These are phyloP conservation scores for Ambispora gerdemannii DNA, from an alignment of 192 early-diverging fungal species.

Conservation along the genomic window DNA sequence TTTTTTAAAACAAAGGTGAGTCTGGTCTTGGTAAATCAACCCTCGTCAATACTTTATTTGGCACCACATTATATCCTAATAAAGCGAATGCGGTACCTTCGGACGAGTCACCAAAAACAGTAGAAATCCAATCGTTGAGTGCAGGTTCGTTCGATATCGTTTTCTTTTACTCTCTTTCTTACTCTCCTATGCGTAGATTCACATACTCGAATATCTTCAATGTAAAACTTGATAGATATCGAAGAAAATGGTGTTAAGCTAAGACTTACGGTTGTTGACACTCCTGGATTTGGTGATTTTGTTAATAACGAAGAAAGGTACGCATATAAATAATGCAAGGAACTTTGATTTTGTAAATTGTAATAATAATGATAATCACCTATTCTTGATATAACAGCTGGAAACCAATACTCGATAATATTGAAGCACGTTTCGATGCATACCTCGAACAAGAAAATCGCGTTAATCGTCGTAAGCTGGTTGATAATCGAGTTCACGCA, in stretches of 20 bases:
- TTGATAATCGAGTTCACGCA: constrained; percentile 91
- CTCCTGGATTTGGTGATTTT: constrained; percentile 97
- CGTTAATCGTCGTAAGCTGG: constrained; percentile 83
- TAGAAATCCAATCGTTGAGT: constrained; percentile 75
- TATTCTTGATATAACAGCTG: constrained; percentile 60
- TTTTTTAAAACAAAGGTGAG: constrained; percentile 64
- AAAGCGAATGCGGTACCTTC: constrained; percentile 69
- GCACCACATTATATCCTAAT: constrained; percentile 80
- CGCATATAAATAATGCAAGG: no score
- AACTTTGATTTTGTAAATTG: no score
- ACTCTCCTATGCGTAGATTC: no score
- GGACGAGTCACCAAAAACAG: constrained; percentile 64
- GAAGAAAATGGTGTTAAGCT: constrained; percentile 96
- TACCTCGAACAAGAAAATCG: constrained; percentile 92
- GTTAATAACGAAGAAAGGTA: constrained; percentile 97
- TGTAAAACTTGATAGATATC: constrained; percentile 57
- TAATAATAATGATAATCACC: no score
- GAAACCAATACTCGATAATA: constrained; percentile 94
- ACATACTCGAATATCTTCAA: not conserved
- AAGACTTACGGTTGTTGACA: constrained; percentile 92
- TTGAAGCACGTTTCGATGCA: constrained; percentile 91
- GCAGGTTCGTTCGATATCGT: no score
- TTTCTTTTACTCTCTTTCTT: no score
- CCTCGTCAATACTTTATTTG: constrained; percentile 96
- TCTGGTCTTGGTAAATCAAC: constrained; percentile 97